Base-by-base conservation (phyloP, 2,329 filamentous ascomycete species). In the Mollisia scopiformis region DNA sequence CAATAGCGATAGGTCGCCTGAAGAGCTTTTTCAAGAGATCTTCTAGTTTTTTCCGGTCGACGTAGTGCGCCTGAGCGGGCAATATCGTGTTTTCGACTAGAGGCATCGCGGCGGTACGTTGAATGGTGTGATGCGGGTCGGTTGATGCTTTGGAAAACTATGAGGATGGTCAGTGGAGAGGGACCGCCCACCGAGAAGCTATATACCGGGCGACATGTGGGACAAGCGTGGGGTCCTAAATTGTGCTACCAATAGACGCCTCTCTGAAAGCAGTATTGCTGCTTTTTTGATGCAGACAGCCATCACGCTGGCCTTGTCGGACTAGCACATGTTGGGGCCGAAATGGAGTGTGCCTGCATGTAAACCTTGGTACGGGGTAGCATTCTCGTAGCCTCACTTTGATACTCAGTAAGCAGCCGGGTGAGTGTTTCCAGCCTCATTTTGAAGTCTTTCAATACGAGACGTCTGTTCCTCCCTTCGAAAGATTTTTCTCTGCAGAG, bases 31-130 rank as follows among this genome's bases (percentile, higher is more conserved):
- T 10, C 30, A 59, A 27, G n/a, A 59, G 21, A 19, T 30, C 30
- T 16, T 59, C 50, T 3, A 59, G 51, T 31, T 51, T 59, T 28
- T 39, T 51, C 6, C 5, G 39, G 14, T 59, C 57, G 33, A 59
- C 55, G 25, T 59, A 59, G 8, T 31, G 14, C 13, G 51, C 57
- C 51, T 49, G 37, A 39, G 51, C 33, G 27, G 57, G 57, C 57
- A 55, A 28, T 28, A 59, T 55, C 19, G 55, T 27, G 16, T 41
- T 55, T 6, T 59, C 51, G 30, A 49, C 50, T 11, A 30, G 27
- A 25, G 57, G 57, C 57, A 59, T 59, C n/a, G n/a, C n/a, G 21
- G 43, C 14, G 43, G 6, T 16, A 6, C 11, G 43, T 11, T 16
- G 19, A 50, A 25, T 49, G n/a, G 21, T 25, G 41, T 8, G 19